Conservation (phyloP, 225 moss, liverwort and hornwort genomes). For the Lunularia cruciata region DNA sequence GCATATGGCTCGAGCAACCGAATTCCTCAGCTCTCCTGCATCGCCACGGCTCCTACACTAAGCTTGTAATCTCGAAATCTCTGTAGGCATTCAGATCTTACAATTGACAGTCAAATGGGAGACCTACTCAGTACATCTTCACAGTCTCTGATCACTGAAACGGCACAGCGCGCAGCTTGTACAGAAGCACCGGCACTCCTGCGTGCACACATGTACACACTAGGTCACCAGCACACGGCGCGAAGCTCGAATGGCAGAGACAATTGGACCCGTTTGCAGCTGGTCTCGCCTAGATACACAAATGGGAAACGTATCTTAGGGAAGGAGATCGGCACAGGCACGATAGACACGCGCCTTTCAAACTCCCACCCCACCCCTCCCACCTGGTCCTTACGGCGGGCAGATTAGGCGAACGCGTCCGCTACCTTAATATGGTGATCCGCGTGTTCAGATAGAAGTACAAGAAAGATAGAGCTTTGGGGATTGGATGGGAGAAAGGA, state of each 20-base stretch:
- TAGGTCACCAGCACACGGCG: neutral
- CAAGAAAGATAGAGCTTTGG: neutral
- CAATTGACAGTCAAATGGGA: neutral
- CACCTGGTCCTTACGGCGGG: too few species aligned
- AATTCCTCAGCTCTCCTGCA: neutral
- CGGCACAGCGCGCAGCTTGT: slow-evolving; percentile 1
- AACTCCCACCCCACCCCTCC: too few species aligned
- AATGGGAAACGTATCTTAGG: slow-evolving; percentile 2
- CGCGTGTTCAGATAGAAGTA: slow-evolving; percentile 1
- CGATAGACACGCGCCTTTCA: slow-evolving; percentile 3
- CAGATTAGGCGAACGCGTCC: too few species aligned
- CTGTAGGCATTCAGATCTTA: slow-evolving; percentile 5
- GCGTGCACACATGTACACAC: neutral
- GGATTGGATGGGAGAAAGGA: neutral
- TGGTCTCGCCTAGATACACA: neutral
- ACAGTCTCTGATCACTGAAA: neutral
- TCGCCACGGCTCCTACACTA: neutral
- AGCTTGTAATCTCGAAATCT: neutral
- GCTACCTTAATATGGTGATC: neutral
- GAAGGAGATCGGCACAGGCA: neutral
- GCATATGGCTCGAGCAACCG: too few species aligned
- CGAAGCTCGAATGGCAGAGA: neutral
- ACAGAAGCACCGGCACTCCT: neutral
- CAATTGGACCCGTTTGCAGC: neutral
- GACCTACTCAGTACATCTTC: slow-evolving; percentile 17